These are phyloP conservation scores for Rosa rugosa DNA, from an alignment of 306 rosid species.

Conservation along the genomic window DNA sequence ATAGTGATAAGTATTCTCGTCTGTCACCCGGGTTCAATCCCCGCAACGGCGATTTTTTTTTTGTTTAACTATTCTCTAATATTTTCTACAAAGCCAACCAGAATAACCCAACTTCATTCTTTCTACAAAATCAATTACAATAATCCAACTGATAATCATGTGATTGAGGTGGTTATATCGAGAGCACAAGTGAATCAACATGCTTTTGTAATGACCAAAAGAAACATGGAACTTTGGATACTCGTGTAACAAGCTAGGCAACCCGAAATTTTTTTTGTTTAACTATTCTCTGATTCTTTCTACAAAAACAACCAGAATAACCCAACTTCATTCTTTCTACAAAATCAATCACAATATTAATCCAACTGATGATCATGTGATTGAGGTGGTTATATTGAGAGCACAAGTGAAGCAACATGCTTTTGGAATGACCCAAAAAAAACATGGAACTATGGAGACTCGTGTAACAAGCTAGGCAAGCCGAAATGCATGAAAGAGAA, in stretches of 20 bases:
- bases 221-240: constrained; percentile 16
- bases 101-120: too few species aligned
- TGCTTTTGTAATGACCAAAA: constrained; percentile 50
- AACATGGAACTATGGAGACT: constrained; percentile 17
- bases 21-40: constrained; percentile 14
- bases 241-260: constrained; percentile 15
- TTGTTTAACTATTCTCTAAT: too few species aligned
- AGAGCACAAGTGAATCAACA: constrained; percentile 34
- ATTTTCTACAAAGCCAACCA: too few species aligned
- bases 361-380: constrained; percentile 33
- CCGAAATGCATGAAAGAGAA: neutral
- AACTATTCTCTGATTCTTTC: neutral
- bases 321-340: too few species aligned
- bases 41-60: neutral
- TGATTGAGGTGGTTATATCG: constrained; percentile 38
- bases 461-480: constrained; percentile 16
- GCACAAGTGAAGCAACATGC: constrained; percentile 41
- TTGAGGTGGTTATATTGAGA: constrained; percentile 35
- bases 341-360: neutral
- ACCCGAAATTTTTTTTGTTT: neutral
- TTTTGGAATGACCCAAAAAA: constrained; percentile 44
- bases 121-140: neutral
- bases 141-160: constrained; percentile 27
- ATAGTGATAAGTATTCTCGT: constrained; percentile 7
- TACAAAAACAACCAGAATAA: too few species aligned